Base-by-base conservation (phyloP, 305 asterid genomes). In the Fraxinus baroniana region DNA sequence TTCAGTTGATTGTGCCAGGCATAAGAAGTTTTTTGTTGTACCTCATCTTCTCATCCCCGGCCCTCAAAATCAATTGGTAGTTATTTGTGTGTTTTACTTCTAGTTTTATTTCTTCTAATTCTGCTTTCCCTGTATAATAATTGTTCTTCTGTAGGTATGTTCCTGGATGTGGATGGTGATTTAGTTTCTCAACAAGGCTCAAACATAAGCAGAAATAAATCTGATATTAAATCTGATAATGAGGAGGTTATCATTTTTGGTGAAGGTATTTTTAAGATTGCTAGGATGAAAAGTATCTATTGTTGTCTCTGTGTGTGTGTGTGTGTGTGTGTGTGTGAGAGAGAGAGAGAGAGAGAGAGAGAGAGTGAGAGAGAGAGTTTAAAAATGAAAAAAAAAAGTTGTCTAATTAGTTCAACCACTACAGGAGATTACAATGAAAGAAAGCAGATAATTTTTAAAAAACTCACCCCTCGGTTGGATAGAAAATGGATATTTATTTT, bases 41-140 rank as follows among this genome's bases (percentile, higher is more conserved):
- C 75, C 30, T 80, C 70, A 44, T 80, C 86, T 17, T 37, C 41
- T 70, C 74, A 30, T 78, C 68, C 77, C 82, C 44, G 77, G 66
- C 83, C 85, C 36, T 78, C 83, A 4, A 83, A 85, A 78, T 80
- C 86, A 66, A 80, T 82, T 76, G 86, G 91, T 90, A 85, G 64
- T 18, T 80, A 4, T 30, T n/a, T 0, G 28, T 55, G 37, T 55
- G 37, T 35, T 46, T 28, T 76, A 3, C 37, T 78, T 81, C 77
- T 33, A 26, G 30, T 39, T 52, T 79, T 17, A 22, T 39, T 62
- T 81, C 26, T 70, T 33, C 1, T 74, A 12, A 7, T 72, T 78
- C 28, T 72, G 44, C 70, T n/a, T 17, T 26, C 57, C 68, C 46
- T 8, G 39, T 17, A 60, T 52, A 15, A 2, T 28, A 17, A 22